A percentile compares a stretch with the other conserved stretches of the same genome.
phyloP scores from a whole-genome alignment of 495 filamentous ascomycete species.

The Talaromyces thailandensis region DNA sequence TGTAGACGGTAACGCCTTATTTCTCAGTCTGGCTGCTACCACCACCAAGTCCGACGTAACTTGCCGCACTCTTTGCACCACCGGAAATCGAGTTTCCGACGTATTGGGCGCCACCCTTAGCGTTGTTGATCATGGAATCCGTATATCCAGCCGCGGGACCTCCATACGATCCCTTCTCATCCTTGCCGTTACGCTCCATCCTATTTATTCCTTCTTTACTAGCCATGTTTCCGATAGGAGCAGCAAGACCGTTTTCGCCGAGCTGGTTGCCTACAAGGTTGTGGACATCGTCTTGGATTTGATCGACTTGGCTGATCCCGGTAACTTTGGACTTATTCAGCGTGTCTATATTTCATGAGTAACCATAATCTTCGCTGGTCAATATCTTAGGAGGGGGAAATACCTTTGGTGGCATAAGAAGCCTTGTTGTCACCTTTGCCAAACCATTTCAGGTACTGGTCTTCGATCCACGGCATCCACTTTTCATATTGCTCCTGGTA shows the following conservation, averaged over 20 bases:
- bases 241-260: conserved; percentile 52
- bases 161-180: conserved; percentile 44
- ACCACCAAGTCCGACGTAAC: background rate
- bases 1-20: background rate
- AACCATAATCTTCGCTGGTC: background rate
- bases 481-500: conserved; percentile 60
- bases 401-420: conserved; percentile 54
- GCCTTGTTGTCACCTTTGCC: conserved; percentile 62
- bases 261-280: conserved; percentile 49
- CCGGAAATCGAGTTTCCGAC: conserved; percentile 1
- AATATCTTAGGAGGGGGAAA: conserved; percentile 2
- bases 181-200: conserved; percentile 51
- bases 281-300: conserved; percentile 53
- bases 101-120: background rate
- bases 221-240: conserved; percentile 48
- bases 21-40: background rate
- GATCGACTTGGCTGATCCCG: conserved; percentile 49
- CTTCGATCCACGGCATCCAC: conserved; percentile 71
- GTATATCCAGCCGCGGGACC: conserved; percentile 9
- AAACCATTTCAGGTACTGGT: conserved; percentile 59
- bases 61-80: background rate
- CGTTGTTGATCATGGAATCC: background rate
- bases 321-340: conserved; percentile 61
- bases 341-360: conserved; percentile 33
- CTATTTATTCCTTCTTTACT: conserved; percentile 59